A percentile compares a stretch with the other conserved stretches of the same genome.
phyloP scores from a whole-genome alignment of 2,329 filamentous ascomycete genomes.

The Macrophomina tecta region DNA sequence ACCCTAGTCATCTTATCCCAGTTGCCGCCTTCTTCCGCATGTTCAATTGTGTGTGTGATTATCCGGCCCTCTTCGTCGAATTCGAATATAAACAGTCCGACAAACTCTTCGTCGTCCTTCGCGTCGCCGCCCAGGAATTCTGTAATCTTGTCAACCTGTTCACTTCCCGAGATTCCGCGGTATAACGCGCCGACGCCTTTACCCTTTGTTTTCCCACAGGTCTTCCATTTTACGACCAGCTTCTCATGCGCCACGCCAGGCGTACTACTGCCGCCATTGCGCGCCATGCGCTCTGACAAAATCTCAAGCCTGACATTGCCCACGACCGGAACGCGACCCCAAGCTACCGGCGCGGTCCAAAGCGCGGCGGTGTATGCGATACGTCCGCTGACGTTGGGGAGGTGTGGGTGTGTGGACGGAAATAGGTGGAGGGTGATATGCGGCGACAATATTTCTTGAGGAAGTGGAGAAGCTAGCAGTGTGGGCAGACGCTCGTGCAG shows the following conservation, averaged over 20 bases:
- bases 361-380: conserved; percentile 91
- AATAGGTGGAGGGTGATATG: conserved; percentile 68
- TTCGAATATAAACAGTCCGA: conserved; percentile 91
- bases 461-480: conserved; percentile 65
- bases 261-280: conserved; percentile 54
- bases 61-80: conserved; percentile 89
- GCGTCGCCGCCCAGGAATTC: conserved; percentile 62
- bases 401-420: conserved; percentile 79
- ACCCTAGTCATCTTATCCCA: conserved; percentile 87
- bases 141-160: conserved; percentile 61
- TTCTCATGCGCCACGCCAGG: conserved; percentile 67
- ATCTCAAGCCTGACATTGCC: conserved; percentile 90
- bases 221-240: conserved; percentile 90
- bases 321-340: conserved; percentile 89
- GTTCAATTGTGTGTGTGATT: conserved; percentile 89
- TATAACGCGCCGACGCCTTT: conserved; percentile 52
- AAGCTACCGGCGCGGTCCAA: conserved; percentile 95
- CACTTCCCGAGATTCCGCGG: conserved; percentile 48
- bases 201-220: conserved; percentile 61
- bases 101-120: conserved; percentile 70
- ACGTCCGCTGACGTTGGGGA: conserved; percentile 88
- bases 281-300: conserved; percentile 84
- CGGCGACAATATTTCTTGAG: conserved; percentile 67
- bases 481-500: conserved; percentile 68
- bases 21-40: conserved; percentile 80